Evolutionary conservation across 2,329 filamentous ascomycete genomes (phyloP).

Genomic region (Aureobasidium sp.): DNA sequence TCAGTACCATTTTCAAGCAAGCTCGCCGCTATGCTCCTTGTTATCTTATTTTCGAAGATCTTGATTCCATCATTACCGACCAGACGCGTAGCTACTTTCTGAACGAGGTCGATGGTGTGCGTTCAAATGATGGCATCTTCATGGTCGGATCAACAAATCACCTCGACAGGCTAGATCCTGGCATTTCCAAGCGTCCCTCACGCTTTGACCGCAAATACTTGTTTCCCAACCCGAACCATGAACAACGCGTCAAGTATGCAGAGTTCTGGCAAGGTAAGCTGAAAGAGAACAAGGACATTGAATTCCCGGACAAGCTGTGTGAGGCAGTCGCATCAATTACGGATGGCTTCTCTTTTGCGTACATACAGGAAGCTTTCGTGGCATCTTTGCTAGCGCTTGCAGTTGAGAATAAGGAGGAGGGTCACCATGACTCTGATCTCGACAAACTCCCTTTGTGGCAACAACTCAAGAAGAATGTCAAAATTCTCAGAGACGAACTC

Average conservation of each 20-base stretch:
- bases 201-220: conserved; percentile 44
- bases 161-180: conserved; percentile 33
- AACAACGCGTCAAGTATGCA: conserved; percentile 37
- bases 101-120: conserved; percentile 38
- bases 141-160: conserved; percentile 39
- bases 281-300: conserved; percentile 23
- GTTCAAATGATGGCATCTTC: conserved; percentile 36
- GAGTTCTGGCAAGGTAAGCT: conserved; percentile 40
- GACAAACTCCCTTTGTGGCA: conserved; percentile 51
- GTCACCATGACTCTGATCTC: conserved; percentile 35
- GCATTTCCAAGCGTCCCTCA: conserved; percentile 39
- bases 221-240: conserved; percentile 34
- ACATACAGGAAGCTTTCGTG: conserved; percentile 62
- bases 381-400: conserved; percentile 52
- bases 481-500: conserved; percentile 55
- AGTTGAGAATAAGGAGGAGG: conserved; percentile 23
- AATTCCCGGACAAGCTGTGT: conserved; percentile 27
- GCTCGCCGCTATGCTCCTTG: conserved; percentile 35
- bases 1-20: conserved; percentile 37
- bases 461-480: conserved; percentile 58
- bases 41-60: conserved; percentile 36
- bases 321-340: conserved; percentile 53
- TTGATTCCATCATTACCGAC: conserved; percentile 35
- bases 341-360: conserved; percentile 58
- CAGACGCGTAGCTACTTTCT: conserved; percentile 35